Conservation (phyloP, 2,329 filamentous ascomycete genomes). For the Pseudogymnoascus sp. region DNA sequence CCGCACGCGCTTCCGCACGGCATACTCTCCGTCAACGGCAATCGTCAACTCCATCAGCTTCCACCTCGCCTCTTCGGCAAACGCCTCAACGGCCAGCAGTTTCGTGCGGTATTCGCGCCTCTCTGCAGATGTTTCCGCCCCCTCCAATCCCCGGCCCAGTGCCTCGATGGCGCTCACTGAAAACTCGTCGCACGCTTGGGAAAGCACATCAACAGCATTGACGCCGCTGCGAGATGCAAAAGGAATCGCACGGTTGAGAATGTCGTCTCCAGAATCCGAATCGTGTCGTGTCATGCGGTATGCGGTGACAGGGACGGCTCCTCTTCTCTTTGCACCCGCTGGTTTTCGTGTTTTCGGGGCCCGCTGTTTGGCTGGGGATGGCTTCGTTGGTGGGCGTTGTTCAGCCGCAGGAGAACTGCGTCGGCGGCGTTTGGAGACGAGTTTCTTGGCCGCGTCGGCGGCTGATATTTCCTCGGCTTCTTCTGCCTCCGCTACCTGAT, state of each 20-base stretch:
- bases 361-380: conserved; percentile 12
- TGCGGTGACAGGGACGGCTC: conserved; percentile 48
- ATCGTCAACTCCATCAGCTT: conserved; percentile 55
- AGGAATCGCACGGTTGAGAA: conserved; percentile 45
- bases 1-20: conserved; percentile 50
- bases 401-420: background rate
- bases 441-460: conserved; percentile 26
- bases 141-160: conserved; percentile 37
- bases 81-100: conserved; percentile 49
- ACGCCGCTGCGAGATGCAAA: conserved; percentile 48
- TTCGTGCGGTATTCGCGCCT: conserved; percentile 51
- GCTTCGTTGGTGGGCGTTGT: background rate
- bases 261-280: conserved; percentile 37
- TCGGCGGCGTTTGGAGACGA: background rate
- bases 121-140: conserved; percentile 28
- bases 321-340: conserved; percentile 22
- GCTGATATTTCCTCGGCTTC: conserved; percentile 28
- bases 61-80: conserved; percentile 49
- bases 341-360: conserved; percentile 11
- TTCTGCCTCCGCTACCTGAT: conserved; percentile 11
- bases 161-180: conserved; percentile 44
- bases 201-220: conserved; percentile 55
- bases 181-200: conserved; percentile 55
- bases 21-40: conserved; percentile 51
- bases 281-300: conserved; percentile 51